These are phyloP conservation scores for Pleurotus djamor DNA, from an alignment of 768 basidiomycete genomes.

Conservation along the genomic window DNA sequence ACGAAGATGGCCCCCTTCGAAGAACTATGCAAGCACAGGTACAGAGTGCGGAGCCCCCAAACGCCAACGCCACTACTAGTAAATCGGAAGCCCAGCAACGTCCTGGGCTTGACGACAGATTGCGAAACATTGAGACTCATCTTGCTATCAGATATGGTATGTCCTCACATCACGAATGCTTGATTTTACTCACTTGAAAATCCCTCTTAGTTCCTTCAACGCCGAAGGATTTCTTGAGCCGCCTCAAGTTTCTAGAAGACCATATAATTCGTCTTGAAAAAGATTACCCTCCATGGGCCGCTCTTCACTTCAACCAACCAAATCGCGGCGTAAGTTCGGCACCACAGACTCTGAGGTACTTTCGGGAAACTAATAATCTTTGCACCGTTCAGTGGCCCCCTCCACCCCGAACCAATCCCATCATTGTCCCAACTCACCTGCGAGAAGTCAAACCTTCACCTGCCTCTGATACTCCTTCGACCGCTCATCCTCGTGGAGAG, in stretches of 20 bases:
- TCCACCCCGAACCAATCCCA: constrained; percentile 73
- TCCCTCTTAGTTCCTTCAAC: constrained; percentile 59
- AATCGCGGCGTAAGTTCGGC: constrained; percentile 62
- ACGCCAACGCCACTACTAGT: constrained; percentile 7
- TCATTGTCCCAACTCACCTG: constrained; percentile 74
- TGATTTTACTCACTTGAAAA: no score
- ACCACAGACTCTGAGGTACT: neutral
- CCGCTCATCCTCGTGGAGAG: constrained; percentile 13
- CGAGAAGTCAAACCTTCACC: constrained; percentile 11
- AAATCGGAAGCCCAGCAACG: constrained; percentile 35
- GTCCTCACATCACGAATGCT: constrained; percentile 5
- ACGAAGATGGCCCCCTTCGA: constrained; percentile 73
- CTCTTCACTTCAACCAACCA: constrained; percentile 86
- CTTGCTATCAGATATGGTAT: constrained; percentile 73
- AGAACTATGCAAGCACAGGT: constrained; percentile 43
- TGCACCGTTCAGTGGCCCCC: constrained; percentile 67
- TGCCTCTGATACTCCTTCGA: neutral
- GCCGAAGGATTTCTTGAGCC: constrained; percentile 60
- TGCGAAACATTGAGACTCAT: constrained; percentile 70
- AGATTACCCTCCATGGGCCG: constrained; percentile 86
- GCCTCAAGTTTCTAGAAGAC: constrained; percentile 72
- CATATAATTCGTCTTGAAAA: constrained; percentile 76
- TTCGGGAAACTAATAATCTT: neutral
- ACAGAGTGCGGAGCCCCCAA: constrained; percentile 10
- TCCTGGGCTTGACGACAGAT: constrained; percentile 62